phyloP scores from a whole-genome alignment of 257 asterid species.

The Lavandula angustifolia region DNA sequence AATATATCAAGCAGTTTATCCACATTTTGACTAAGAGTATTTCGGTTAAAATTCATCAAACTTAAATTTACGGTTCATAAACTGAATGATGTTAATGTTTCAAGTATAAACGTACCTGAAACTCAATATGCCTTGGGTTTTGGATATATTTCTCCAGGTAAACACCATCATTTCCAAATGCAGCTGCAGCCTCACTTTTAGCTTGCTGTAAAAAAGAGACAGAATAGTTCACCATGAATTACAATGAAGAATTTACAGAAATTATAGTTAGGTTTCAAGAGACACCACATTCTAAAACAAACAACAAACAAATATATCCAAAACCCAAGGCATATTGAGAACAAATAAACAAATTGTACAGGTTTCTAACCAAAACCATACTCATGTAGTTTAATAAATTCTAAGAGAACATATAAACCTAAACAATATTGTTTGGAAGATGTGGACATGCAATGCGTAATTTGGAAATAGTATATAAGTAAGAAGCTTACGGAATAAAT shows the following conservation, averaged over 20 bases:
- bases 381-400: conserved; percentile 13
- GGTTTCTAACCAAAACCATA: conserved; percentile 13
- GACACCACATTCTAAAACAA: not conserved
- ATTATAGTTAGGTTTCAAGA: not conserved
- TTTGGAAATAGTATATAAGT: conserved; percentile 5
- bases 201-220: conserved; percentile 50
- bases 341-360: not conserved
- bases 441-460: not conserved
- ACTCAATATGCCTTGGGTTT: conserved; percentile 97
- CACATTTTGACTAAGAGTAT: not conserved
- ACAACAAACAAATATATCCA: not conserved
- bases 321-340: no score
- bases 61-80: not conserved
- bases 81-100: not conserved
- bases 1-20: not conserved
- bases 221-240: conserved; percentile 6
- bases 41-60: not conserved
- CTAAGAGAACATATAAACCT: not conserved
- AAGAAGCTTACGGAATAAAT: conserved; percentile 1
- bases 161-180: conserved; percentile 98
- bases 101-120: conserved; percentile 46
- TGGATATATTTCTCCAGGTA: conserved; percentile 92
- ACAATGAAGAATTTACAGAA: not conserved
- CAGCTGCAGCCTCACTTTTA: conserved; percentile 97
- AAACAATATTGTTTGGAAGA: not conserved